A percentile compares a stretch with the other conserved stretches of the same genome.
Conservation (phyloP, 139 green algal species). For the Chlamydomonas asymmetrica region DNA sequence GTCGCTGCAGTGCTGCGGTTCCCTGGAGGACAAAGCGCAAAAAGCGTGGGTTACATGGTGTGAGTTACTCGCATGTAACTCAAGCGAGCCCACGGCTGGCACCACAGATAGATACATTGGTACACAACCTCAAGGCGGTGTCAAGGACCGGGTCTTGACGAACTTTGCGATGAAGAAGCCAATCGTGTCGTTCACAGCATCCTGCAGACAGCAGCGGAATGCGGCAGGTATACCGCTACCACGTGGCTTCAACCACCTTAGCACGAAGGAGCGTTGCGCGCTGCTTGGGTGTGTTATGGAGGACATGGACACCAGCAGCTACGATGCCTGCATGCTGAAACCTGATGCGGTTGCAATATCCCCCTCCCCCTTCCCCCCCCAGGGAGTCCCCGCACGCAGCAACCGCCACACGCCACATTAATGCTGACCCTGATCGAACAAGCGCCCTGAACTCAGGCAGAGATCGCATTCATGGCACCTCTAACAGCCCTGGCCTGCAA, state of each 20-base stretch:
- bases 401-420: background rate
- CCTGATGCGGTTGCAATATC: background rate
- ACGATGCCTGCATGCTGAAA: background rate
- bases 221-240: background rate
- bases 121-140: no score
- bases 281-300: no score
- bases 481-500: no score
- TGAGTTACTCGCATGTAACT: no score
- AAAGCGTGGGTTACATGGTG: no score
- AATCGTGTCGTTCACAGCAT: constrained; percentile 68
- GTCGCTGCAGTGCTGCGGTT: no score
- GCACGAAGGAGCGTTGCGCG: background rate
- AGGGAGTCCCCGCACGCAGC: background rate
- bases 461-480: background rate
- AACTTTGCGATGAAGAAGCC: constrained; percentile 93
- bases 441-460: background rate
- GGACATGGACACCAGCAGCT: background rate
- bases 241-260: background rate
- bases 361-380: background rate
- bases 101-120: no score
- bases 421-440: constrained; percentile 7
- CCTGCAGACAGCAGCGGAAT: background rate
- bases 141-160: no score
- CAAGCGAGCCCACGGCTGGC: no score
- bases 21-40: no score